A percentile compares a stretch with the other conserved stretches of the same genome.
phyloP scores from a whole-genome alignment of 176 grass and related monocot genomes.

The Musa itinerans region DNA sequence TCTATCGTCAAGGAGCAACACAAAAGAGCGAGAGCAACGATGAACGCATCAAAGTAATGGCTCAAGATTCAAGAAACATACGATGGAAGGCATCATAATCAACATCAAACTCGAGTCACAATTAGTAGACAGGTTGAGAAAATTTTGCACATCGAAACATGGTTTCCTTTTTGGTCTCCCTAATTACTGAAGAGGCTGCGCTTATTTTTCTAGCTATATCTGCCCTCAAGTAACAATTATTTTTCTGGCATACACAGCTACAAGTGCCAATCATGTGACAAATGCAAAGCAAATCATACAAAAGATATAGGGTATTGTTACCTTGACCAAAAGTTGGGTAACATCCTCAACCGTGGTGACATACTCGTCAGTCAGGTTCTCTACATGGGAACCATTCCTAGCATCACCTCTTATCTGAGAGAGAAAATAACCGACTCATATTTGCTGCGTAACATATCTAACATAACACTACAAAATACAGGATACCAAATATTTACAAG shows the following conservation, averaged over 20 bases:
- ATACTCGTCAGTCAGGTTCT: constrained; percentile 88
- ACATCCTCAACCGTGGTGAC: constrained; percentile 67
- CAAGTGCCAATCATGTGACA: neutral
- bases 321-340: constrained; percentile 90
- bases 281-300: constrained; percentile 7
- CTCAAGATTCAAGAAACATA: no score
- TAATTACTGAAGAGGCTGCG: no score
- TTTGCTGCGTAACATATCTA: neutral
- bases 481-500: neutral
- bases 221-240: no score
- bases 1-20: no score
- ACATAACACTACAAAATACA: neutral
- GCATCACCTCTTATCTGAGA: constrained; percentile 69
- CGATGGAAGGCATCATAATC: no score
- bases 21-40: no score
- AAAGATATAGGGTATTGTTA: constrained; percentile 19
- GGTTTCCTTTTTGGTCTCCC: no score
- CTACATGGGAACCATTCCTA: constrained; percentile 60
- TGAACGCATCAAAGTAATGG: no score
- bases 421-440: neutral
- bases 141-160: no score
- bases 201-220: no score
- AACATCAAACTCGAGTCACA: no score
- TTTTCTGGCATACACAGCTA: neutral
- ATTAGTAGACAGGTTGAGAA: no score